Percentiles rank a stretch among this genome's conserved stretches.
Evolutionary conservation across 2,329 filamentous ascomycete species (phyloP).

Genomic region (Colletotrichum sublineola): DNA sequence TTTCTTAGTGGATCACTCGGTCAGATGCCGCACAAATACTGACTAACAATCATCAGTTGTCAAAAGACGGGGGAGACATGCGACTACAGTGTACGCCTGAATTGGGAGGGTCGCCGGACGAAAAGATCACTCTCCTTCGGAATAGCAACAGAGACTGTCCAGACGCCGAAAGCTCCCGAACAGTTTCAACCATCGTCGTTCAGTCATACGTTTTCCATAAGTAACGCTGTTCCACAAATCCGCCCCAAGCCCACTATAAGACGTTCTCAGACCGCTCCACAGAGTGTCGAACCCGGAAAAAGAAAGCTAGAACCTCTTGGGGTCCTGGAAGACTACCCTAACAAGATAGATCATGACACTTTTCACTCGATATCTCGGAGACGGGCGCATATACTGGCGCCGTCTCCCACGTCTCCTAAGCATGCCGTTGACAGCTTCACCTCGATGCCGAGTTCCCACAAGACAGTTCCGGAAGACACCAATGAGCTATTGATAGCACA

Average conservation of each 20-base stretch:
- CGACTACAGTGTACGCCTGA: slow-evolving; percentile 85
- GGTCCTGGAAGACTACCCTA: neutral
- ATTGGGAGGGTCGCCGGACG: slow-evolving; percentile 81
- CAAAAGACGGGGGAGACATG: slow-evolving; percentile 78
- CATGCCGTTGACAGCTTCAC: slow-evolving; percentile 7
- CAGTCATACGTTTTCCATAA: slow-evolving; percentile 47
- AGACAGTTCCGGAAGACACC: neutral
- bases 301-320: slow-evolving; percentile 12
- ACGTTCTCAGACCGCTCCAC: slow-evolving; percentile 15
- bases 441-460: neutral
- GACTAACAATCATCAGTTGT: slow-evolving; percentile 60
- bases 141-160: slow-evolving; percentile 44
- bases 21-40: neutral
- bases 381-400: neutral
- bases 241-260: slow-evolving; percentile 18
- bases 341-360: neutral
- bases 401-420: slow-evolving; percentile 7
- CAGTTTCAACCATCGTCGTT: slow-evolving; percentile 53
- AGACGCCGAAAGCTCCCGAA: slow-evolving; percentile 47
- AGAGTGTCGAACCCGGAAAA: neutral
- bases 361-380: slow-evolving; percentile 8
- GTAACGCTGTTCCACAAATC: neutral
- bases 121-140: slow-evolving; percentile 62
- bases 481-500: slow-evolving; percentile 16
- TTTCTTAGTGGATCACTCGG: neutral